phyloP scores from a whole-genome alignment of 2,329 filamentous ascomycete genomes.

The Calonectria naviculata region DNA sequence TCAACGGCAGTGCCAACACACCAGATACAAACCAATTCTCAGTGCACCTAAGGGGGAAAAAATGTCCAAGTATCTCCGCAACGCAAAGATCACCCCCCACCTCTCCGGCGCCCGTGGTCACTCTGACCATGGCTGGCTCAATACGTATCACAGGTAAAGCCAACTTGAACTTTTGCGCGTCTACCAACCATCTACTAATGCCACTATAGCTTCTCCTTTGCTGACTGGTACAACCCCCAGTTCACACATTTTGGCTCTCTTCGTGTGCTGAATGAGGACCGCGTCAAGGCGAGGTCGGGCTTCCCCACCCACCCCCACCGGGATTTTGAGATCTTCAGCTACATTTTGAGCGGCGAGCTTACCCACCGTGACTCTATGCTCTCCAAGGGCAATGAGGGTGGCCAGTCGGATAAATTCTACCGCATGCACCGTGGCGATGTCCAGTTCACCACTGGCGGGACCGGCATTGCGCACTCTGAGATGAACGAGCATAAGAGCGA shows the following conservation, averaged over 20 bases:
- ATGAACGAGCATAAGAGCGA: conserved; percentile 79
- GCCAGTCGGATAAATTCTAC: conserved; percentile 71
- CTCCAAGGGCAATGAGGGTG: conserved; percentile 72
- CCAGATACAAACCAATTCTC: conserved; percentile 42
- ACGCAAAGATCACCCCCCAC: conserved; percentile 80
- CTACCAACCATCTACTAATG: too few species aligned
- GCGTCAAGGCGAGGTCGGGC: conserved; percentile 77
- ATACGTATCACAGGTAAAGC: conserved; percentile 83
- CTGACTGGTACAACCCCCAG: conserved; percentile 74
- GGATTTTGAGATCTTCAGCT: conserved; percentile 91
- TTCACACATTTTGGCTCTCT: conserved; percentile 80
- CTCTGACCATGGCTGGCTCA: conserved; percentile 87
- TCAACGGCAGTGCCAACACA: too few species aligned
- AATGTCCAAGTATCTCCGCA: conserved; percentile 72
- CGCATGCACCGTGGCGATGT: conserved; percentile 83
- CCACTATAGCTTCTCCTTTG: conserved; percentile 74
- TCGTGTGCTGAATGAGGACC: conserved; percentile 90
- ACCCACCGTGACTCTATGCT: conserved; percentile 91
- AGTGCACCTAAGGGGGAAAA: conserved; percentile 54
- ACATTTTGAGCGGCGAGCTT: conserved; percentile 84
- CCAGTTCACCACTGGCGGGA: conserved; percentile 91
- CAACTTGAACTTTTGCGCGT: too few species aligned
- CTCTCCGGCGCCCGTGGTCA: conserved; percentile 79
- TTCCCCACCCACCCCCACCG: conserved; percentile 89
- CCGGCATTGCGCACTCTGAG: conserved; percentile 83